Evolutionary conservation across 352 stramenopile genomes (phyloP).

Genomic region (Phytophthora cajani): DNA sequence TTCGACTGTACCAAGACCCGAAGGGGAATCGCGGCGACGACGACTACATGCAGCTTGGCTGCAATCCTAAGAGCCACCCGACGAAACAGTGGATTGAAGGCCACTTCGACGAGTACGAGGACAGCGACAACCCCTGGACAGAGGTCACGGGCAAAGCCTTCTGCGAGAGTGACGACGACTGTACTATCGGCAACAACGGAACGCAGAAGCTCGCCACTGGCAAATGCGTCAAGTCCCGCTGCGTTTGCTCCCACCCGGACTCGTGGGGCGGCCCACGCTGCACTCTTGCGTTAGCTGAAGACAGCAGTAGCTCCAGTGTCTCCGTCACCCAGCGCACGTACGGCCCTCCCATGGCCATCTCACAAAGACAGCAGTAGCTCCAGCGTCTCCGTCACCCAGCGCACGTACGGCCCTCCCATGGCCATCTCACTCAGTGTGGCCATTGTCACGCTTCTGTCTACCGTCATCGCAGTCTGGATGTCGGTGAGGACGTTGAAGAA

Average conservation of each 20-base stretch:
- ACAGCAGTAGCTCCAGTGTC: conserved; percentile 3
- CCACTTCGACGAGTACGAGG: conserved; percentile 40
- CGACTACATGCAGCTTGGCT: conserved; percentile 35
- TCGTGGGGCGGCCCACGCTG: conserved; percentile 49
- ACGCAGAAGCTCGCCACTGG: conserved; percentile 37
- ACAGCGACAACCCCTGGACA: conserved; percentile 30
- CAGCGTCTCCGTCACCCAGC: conserved; percentile 13
- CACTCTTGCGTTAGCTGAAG: conserved; percentile 23
- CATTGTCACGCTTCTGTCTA: conserved; percentile 34
- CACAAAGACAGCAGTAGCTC: conserved; percentile 12
- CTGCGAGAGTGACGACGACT: conserved; percentile 38
- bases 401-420: conserved; percentile 37
- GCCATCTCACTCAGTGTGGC: conserved; percentile 29
- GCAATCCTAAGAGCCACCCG: conserved; percentile 42
- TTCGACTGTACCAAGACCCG: conserved; percentile 81
- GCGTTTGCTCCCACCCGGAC: conserved; percentile 33
- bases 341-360: conserved; percentile 37
- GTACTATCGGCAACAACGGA: conserved; percentile 34
- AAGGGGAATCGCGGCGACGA: conserved; percentile 22
- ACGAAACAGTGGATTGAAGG: conserved; percentile 45
- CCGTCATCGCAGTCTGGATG: conserved; percentile 30
- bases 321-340: conserved; percentile 24
- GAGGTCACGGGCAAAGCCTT: conserved; percentile 35
- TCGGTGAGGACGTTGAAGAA: conserved; percentile 27
- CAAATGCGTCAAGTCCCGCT: conserved; percentile 38